phyloP scores from a whole-genome alignment of 495 filamentous ascomycete species.

The Podospora anserina region DNA sequence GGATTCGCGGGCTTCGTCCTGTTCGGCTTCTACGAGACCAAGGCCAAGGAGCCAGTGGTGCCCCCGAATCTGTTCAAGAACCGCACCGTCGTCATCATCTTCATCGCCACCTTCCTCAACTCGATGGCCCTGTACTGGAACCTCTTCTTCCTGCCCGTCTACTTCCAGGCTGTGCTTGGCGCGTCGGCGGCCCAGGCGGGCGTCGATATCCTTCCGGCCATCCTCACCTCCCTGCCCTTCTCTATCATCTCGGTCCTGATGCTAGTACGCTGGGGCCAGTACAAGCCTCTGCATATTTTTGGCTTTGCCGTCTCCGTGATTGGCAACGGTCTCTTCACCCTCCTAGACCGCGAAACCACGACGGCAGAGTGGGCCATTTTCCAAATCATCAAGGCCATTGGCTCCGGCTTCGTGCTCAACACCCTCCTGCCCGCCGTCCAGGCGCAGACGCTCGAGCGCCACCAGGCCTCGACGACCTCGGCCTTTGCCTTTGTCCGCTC shows the following conservation, averaged over 20 bases:
- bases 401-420: constrained; percentile 27
- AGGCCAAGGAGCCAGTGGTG: constrained; percentile 28
- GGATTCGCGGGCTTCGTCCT: constrained; percentile 22
- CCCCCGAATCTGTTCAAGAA: constrained; percentile 30
- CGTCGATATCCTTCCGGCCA: constrained; percentile 38
- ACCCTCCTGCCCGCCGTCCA: constrained; percentile 34
- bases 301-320: constrained; percentile 35
- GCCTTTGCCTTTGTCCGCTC: constrained; percentile 38
- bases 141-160: constrained; percentile 48
- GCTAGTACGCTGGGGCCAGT: constrained; percentile 23
- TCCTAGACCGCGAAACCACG: constrained; percentile 28
- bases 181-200: constrained; percentile 37
- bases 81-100: constrained; percentile 28
- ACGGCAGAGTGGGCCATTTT: constrained; percentile 29
- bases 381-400: constrained; percentile 23
- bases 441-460: constrained; percentile 30
- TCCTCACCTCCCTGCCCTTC: no score
- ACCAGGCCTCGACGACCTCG: constrained; percentile 12
- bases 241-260: no score
- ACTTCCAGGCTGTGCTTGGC: constrained; percentile 44
- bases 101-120: constrained; percentile 27
- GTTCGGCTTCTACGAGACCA: constrained; percentile 28
- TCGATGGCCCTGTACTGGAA: constrained; percentile 32
- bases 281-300: constrained; percentile 39
- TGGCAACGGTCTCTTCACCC: constrained; percentile 40